Base-by-base conservation (phyloP, 768 basidiomycete genomes). In the Boletus speciosus region DNA sequence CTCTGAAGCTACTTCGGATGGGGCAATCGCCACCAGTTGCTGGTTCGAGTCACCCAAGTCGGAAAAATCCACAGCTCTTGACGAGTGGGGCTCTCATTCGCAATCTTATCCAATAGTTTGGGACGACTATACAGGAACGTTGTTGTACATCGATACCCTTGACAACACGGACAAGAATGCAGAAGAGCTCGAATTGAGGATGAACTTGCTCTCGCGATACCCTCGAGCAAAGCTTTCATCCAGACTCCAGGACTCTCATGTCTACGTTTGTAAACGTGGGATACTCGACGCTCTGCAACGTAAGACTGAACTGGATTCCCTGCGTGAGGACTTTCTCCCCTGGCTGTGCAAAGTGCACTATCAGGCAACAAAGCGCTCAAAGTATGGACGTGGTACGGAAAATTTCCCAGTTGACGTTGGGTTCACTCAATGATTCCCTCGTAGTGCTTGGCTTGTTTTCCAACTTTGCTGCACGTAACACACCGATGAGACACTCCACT, bases 271-370 rank as follows among this genome's bases (percentile, higher is more conserved):
- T 73, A 81, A 83, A 58, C 81, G 82, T 55, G 78, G 82, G 16
- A 76, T 96, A 8, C 74, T 97, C 25, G 85, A 91, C 54, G 76
- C 83, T 12, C 74, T 94, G 27, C 78, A 81, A 11, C 79, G 82
- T 55, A 90, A 90, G 62, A 73, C 72, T 5, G 79, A 84, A 60
- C 78, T 94, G 39, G 86, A 91, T 47, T 96, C 93, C 15, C 77
- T 98, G 48, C 80, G 88, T 47, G 89, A 95, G 68, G 93, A 97
- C 55, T 90, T 97, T 63, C 67, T 98, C 11, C 95, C 95, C 0
- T 97, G 93, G 91, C 66, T 97, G 51, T 89, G 92, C 73, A 93
- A 91, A 66, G 74, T 90, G 6, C 89, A 90, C 57, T 93, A 93
- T 67, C 85, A 85, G 54, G 73, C 74, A 10, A 75, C 77, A 15